Evolutionary conservation across 176 grass and related monocot species (phyloP), one percentile per base, ranked within the genome.

Genomic region (Avena insularis): DNA sequence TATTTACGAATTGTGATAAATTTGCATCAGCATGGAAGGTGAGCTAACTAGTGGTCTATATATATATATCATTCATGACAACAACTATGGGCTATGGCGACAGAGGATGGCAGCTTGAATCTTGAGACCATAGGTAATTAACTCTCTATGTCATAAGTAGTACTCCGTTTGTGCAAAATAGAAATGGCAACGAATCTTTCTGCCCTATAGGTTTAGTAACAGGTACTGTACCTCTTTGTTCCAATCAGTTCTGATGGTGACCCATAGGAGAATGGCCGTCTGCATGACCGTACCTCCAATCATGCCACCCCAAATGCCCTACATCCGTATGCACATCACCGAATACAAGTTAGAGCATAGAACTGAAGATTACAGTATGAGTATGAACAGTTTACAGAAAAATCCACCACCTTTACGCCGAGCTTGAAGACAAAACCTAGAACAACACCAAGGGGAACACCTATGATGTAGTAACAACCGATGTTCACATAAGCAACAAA

Each of bases 401-500:
- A 48, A 59, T 80, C 21, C n/a, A 83, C 40, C 81, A 97, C 95
- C 85, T 92, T 91, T 53, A 88, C 91, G 10, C 95, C 95, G 1
- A 95, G 66, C 0, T 90, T 80, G 79, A 97, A 95, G 45, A 83
- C 47, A 53, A 97, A 97, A 1, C 95, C 95, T 0, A 97, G 89
- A 38, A 97, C 64, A 45, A 40, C 77, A 17, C 95, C 95, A 40
- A 93, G 85, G 15, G 95, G 95, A 29, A 97, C 91, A 9, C 95
- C 95, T 1, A 97, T 80, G 7, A 97, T 77, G 60, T 97, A 97
- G 71, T 97, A 97, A 58, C 93, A 97, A 16, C 93, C 91, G 8
- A 97, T 88, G 82, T 97, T 97, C 23, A 97, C 95, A 17, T 97
- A 97, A 38, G 95, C 95, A 65, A 97, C 95, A 53, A 97, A 95